phyloP scores from a whole-genome alignment of 768 basidiomycete genomes.

The Ramaria sp. region DNA sequence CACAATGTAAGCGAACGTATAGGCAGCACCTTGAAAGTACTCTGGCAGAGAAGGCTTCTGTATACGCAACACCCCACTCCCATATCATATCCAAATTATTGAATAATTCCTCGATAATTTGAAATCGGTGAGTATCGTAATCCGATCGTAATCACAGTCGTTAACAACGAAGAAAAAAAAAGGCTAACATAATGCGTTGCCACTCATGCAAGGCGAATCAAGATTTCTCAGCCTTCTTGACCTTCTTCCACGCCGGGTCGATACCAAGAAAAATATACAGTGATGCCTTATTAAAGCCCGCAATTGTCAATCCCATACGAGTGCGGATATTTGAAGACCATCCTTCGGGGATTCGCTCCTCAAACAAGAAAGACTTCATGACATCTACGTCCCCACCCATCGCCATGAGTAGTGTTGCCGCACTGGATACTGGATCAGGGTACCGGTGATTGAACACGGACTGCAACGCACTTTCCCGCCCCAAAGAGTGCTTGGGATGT shows the following conservation, averaged over 20 bases:
- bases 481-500: conserved; percentile 51
- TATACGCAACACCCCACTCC: no score
- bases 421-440: conserved; percentile 25
- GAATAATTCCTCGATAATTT: no score
- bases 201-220: no score
- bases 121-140: no score
- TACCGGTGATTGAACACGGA: neutral
- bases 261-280: neutral
- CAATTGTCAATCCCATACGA: conserved; percentile 49
- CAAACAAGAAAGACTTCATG: conserved; percentile 42
- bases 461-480: conserved; percentile 46
- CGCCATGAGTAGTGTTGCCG: conserved; percentile 51
- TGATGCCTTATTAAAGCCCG: conserved; percentile 34
- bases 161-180: no score
- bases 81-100: no score
- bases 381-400: conserved; percentile 56
- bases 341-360: conserved; percentile 60
- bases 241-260: conserved; percentile 6
- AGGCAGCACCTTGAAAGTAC: no score
- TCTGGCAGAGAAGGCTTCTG: no score
- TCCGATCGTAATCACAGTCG: no score
- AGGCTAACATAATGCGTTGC: no score
- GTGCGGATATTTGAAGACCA: conserved; percentile 57
- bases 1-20: no score
- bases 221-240: neutral